Percentiles rank a stretch among this genome's conserved stretches.
These are phyloP conservation scores for Centrapalus pauciflorus DNA, from an alignment of 129 eudicot species.

Conservation along the genomic window DNA sequence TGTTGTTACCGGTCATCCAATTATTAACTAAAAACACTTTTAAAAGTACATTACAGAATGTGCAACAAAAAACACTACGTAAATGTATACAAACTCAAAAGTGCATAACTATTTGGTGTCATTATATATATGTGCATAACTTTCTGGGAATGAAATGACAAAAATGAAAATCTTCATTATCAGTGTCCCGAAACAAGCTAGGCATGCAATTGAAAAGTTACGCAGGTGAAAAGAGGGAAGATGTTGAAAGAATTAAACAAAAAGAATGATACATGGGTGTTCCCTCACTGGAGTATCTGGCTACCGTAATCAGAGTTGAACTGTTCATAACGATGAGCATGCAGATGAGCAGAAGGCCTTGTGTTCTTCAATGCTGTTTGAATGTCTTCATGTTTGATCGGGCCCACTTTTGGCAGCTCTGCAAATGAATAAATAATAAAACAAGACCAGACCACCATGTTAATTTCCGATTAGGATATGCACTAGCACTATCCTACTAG, in stretches of 20 bases:
- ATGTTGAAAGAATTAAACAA: neutral
- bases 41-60: no score
- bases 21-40: no score
- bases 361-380: conserved; percentile 80
- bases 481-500: no score
- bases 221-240: neutral
- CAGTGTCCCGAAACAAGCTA: neutral
- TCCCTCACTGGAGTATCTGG: conserved; percentile 68
- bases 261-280: conserved; percentile 5
- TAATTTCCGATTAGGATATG: no score
- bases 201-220: neutral
- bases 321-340: conserved; percentile 86
- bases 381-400: conserved; percentile 61
- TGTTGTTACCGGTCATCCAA: no score
- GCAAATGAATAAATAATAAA: conserved; percentile 29
- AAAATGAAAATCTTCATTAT: conserved; percentile 4
- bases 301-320: conserved; percentile 93
- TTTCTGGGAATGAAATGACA: no score
- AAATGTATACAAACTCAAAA: no score
- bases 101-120: no score
- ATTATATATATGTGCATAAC: no score
- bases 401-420: conserved; percentile 93
- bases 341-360: conserved; percentile 94
- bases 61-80: no score
- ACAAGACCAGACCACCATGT: no score